Percentiles rank a stretch among this genome's conserved stretches.
Conservation (phyloP, 495 filamentous ascomycete species). For the Penicillium angulare region DNA sequence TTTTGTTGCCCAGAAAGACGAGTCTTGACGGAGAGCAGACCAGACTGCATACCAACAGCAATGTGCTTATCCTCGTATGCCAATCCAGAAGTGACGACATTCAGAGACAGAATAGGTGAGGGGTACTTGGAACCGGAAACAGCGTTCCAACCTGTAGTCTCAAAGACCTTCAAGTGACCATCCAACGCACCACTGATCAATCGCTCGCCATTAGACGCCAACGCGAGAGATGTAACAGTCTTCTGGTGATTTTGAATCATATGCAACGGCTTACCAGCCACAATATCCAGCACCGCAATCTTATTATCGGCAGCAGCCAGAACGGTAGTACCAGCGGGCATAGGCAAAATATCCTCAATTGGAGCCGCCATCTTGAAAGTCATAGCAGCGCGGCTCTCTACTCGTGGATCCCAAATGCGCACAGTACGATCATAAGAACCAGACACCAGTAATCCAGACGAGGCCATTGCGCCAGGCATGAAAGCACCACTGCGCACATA, state of each 20-base stretch:
- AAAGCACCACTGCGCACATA: constrained; percentile 87
- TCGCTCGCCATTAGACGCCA: constrained; percentile 75
- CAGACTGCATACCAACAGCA: constrained; percentile 90
- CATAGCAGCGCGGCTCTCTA: constrained; percentile 68
- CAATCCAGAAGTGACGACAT: constrained; percentile 64
- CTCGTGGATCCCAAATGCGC: constrained; percentile 86
- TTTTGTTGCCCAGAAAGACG: constrained; percentile 81
- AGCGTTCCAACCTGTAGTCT: constrained; percentile 88
- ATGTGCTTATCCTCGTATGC: constrained; percentile 81
- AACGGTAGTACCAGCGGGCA: constrained; percentile 81
- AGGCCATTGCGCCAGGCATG: constrained; percentile 71
- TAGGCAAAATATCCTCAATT: constrained; percentile 80
- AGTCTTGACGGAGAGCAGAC: constrained; percentile 82
- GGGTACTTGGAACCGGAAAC: constrained; percentile 91
- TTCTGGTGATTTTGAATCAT: constrained; percentile 94
- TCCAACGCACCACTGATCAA: constrained; percentile 86
- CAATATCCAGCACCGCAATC: constrained; percentile 90
- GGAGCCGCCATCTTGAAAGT: constrained; percentile 89
- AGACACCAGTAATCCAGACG: constrained; percentile 70
- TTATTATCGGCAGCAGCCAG: constrained; percentile 82
- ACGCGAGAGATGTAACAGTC: constrained; percentile 80
- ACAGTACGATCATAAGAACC: constrained; percentile 95
- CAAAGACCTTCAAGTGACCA: constrained; percentile 95
- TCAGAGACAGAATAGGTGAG: constrained; percentile 79
- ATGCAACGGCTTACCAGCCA: constrained; percentile 83